Evolutionary conservation across 345 rosid genomes (phyloP), one percentile per base, ranked within the genome.

Genomic region (Citrus trifoliata): DNA sequence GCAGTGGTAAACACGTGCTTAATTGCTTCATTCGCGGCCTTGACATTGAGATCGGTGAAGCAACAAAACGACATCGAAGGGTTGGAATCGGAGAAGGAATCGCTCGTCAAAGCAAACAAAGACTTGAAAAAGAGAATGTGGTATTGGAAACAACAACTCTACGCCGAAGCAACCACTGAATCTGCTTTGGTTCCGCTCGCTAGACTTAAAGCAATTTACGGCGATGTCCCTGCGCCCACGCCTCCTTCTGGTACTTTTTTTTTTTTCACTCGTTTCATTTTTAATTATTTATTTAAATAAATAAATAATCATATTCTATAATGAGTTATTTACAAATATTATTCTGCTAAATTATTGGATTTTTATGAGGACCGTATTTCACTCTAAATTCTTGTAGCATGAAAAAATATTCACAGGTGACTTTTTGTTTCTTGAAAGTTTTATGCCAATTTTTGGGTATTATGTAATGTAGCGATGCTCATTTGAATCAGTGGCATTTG

Each of bases 111-210:
- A 35, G 78, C 91, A 48, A 93, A 95, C 79, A 92, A 90, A 75
- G 85, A 75, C 71, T 75, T 88, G 86, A 93, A 87, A 82, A 88
- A 84, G 76, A 38, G 85, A 42, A 77, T 92, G 84, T 95, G 97
- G 99, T 92, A 91, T 24, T 91, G 95, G 98, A 95, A 92, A 80
- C 98, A 95, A 8, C 92, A 90, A 76, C 97, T 95, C 79, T 92
- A 42, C 80, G 90, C 93, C 9, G 99, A 93, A 82, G 94, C 98
- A 16, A 77, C 88, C 4, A 78, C 90, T 6, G 76, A 64, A 24
- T 73, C 95, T 7, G 80, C 91, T 6, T 79, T 88, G 70, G 86
- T 95, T 40, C 92, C 99, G 77, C 87, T 92, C 7, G 84, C 93
- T 21, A 87, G 82, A 22, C 93, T 95, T 81, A 85, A 88, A 69